Evolutionary conservation across 2,329 filamentous ascomycete species (phyloP), one percentile per base, ranked within the genome.

Genomic region (Gnomoniopsis sp.): DNA sequence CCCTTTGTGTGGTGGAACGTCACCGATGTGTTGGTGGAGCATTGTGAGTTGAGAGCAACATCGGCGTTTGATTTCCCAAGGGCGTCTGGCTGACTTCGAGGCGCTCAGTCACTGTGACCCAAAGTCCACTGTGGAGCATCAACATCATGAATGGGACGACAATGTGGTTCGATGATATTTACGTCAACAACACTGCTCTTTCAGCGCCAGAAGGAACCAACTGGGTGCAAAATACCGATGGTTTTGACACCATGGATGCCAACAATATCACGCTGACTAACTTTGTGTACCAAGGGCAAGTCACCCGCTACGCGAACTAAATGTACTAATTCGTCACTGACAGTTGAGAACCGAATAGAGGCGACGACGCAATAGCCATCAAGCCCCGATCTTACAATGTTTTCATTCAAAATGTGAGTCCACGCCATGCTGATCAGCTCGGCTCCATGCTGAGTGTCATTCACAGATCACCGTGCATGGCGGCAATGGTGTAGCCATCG

Each of bases 1-100:
- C 80, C 81, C 0, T 83, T 84, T 58, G 79, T 83, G 3, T 77
- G 82, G 54, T 84, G 81, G 81, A 84, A 84, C 62, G 77, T 80
- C 3, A 77, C 74, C n/a, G 75, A 83, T 55, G 80, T 84, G 2
- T 70, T 71, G 3, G 79, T 84, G n/a, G 71, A 74, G 22, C 77
- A 81, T 58, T 83, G 65, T 65, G 52, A 49, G 64, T 55, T n/a
- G 17, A 53, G 17, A 4, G 19, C 17, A 3, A 23, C 11, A 38
- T 8, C 30, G 15, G 6, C 14, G 19, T 12, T 3, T 19, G 8
- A 54, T 23, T 7, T 10, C 43, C 21, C 38, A 3, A 15, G 22
- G 21, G 6, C n/a, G 21, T 48, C 12, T 21, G 10, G 1, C 57
- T 59, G 34, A 59, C 41, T 3, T 26, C 46, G 8, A 3, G 19